phyloP scores from a whole-genome alignment of 1,139 yeast species.

The Debaryomyces sp. region DNA sequence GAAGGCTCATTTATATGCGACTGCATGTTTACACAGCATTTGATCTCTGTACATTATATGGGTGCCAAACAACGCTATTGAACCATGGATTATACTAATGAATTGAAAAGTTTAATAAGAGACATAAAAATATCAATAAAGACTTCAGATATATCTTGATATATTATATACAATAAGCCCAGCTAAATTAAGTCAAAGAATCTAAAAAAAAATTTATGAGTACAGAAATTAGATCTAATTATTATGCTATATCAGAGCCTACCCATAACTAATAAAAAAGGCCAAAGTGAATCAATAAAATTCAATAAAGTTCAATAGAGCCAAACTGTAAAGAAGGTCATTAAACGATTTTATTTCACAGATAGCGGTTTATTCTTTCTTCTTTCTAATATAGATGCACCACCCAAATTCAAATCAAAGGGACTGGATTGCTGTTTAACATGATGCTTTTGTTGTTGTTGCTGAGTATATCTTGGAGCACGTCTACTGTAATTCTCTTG shows the following conservation, averaged over 20 bases:
- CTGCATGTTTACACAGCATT: not conserved
- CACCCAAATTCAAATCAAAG: slow-evolving; percentile 74
- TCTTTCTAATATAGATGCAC: slow-evolving; percentile 81
- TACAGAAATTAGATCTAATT: not conserved
- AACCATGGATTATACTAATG: not conserved
- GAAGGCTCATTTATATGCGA: not conserved
- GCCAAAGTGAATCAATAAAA: not conserved
- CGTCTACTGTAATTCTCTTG: slow-evolving; percentile 18
- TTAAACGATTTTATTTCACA: not conserved
- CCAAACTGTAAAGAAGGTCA: not conserved
- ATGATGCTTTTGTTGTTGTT: slow-evolving; percentile 18
- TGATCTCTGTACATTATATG: not conserved
- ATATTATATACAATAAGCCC: not conserved
- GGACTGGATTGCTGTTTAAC: slow-evolving; percentile 14
- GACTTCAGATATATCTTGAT: not conserved
- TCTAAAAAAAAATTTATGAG: not conserved
- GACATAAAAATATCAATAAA: not conserved
- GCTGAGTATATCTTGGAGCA: slow-evolving; percentile 23
- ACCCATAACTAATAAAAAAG: not conserved
- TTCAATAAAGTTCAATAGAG: not conserved
- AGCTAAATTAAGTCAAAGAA: not conserved
- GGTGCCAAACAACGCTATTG: not conserved
- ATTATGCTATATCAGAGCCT: not conserved
- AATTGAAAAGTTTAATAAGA: not conserved
- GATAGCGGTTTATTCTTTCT: slow-evolving; percentile 49